A percentile compares a stretch with the other conserved stretches of the same genome.
phyloP scores from a whole-genome alignment of 768 basidiomycete species.

The Psilocybe tampanensis region DNA sequence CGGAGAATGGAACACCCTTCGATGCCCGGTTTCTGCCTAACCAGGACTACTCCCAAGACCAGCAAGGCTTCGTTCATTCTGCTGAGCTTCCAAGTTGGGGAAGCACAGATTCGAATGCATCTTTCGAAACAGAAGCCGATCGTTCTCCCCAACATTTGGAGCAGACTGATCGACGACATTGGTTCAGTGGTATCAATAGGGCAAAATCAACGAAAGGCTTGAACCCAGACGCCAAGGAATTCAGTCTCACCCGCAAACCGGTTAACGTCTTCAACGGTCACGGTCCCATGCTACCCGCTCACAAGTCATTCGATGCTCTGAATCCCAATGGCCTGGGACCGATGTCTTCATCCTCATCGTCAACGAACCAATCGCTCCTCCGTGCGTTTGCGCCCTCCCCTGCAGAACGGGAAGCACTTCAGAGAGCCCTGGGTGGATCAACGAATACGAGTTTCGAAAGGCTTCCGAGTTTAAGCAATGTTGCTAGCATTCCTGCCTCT shows the following conservation, averaged over 20 bases:
- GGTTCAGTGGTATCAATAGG: slow-evolving; percentile 10
- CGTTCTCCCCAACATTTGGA: slow-evolving; percentile 9
- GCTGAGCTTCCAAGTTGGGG: slow-evolving; percentile 15
- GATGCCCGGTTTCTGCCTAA: slow-evolving; percentile 5
- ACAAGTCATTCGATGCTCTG: slow-evolving; percentile 50
- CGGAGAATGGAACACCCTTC: slow-evolving; percentile 1
- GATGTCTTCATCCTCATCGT: slow-evolving; percentile 36
- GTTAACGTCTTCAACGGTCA: slow-evolving; percentile 13
- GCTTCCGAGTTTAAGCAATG: slow-evolving; percentile 77
- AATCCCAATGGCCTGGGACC: slow-evolving; percentile 61
- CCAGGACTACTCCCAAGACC: slow-evolving; percentile 13
- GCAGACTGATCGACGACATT: slow-evolving; percentile 11
- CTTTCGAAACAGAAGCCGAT: slow-evolving; percentile 6
- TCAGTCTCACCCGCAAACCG: slow-evolving; percentile 52
- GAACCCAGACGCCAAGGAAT: slow-evolving; percentile 87
- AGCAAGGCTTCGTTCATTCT: slow-evolving; percentile 6
- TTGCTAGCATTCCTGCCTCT: slow-evolving; percentile 72
- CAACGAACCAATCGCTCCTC: slow-evolving; percentile 53
- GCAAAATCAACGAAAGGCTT: slow-evolving; percentile 66
- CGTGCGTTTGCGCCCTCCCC: slow-evolving; percentile 89
- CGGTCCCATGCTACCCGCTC: slow-evolving; percentile 9
- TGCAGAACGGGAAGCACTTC: slow-evolving; percentile 83
- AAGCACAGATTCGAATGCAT: background rate
- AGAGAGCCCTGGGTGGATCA: slow-evolving; percentile 75
- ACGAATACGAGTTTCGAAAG: slow-evolving; percentile 77